Conservation (phyloP, 1,284 basidiomycete genomes). For the Cutaneotrichosporon spelunceum region DNA sequence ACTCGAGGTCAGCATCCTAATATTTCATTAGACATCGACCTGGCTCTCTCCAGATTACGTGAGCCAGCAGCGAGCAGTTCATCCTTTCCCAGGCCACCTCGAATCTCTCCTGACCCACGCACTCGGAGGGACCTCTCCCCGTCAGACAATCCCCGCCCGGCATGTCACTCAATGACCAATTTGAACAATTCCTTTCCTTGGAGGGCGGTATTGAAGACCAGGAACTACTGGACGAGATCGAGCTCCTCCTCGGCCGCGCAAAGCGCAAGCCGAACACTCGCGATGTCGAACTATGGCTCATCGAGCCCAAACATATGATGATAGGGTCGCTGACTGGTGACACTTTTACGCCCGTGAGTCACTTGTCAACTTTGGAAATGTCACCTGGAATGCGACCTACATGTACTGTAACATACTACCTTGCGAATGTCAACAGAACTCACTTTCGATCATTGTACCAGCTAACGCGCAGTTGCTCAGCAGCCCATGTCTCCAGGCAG, state of each 20-base stretch:
- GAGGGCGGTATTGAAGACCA: no score
- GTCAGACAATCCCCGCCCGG: no score
- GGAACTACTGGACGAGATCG: neutral
- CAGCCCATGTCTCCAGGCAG: neutral
- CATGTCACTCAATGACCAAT: no score
- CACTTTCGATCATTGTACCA: neutral
- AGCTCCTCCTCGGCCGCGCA: neutral
- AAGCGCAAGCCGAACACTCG: neutral
- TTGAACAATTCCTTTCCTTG: no score
- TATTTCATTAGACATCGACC: neutral
- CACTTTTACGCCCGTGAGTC: conserved; percentile 10
- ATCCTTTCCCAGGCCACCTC: no score
- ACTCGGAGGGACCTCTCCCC: no score
- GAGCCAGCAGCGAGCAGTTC: no score
- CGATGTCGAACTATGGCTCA: neutral
- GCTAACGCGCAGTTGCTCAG: neutral
- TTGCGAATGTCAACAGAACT: no score
- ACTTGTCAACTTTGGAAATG: no score
- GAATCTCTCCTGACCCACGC: no score
- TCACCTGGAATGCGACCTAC: neutral
- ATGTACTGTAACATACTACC: no score
- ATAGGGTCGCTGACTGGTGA: conserved; percentile 9
- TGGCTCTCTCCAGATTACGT: neutral
- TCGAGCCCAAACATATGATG: conserved; percentile 7
- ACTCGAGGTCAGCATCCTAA: no score